Evolutionary conservation across 768 basidiomycete genomes (phyloP).

Genomic region (Galerina sulciceps): DNA sequence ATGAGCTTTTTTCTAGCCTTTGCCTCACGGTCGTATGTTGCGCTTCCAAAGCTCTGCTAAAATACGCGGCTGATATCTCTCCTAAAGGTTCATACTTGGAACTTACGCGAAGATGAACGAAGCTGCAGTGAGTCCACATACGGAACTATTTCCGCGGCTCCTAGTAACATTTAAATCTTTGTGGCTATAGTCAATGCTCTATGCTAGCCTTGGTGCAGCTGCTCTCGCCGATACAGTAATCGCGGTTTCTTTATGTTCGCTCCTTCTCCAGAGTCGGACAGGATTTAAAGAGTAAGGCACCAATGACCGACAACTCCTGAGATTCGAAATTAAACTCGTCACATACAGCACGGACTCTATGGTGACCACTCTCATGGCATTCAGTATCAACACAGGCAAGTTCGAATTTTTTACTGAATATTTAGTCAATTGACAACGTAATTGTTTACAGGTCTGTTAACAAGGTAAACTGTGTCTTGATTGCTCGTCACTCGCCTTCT

Average conservation of each 20-base stretch:
- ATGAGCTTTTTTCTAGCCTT: background rate
- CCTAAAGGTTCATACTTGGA: conserved; percentile 5
- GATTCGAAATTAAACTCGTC: background rate
- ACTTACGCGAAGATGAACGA: conserved; percentile 10
- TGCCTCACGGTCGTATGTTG: conserved; percentile 2
- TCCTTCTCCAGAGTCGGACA: conserved; percentile 16
- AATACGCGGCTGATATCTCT: background rate
- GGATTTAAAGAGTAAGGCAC: conserved; percentile 18
- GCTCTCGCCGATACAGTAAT: conserved; percentile 18
- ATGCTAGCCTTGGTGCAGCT: conserved; percentile 12
- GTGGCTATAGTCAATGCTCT: conserved; percentile 7
- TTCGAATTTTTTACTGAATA: background rate
- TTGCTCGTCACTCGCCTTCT: background rate
- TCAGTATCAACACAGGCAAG: conserved; percentile 20
- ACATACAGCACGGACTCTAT: conserved; percentile 17
- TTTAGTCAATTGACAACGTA: background rate
- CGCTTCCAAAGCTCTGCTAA: background rate
- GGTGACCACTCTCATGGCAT: conserved; percentile 17
- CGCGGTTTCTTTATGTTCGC: conserved; percentile 18
- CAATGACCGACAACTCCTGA: too few relatives aligned
- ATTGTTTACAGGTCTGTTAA: conserved; percentile 13
- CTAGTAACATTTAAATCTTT: background rate
- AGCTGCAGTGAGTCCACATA: background rate
- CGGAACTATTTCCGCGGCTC: too few relatives aligned
- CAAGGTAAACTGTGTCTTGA: conserved; percentile 9